phyloP scores from a whole-genome alignment of 1,284 basidiomycete genomes.

The Meira nashicola region DNA sequence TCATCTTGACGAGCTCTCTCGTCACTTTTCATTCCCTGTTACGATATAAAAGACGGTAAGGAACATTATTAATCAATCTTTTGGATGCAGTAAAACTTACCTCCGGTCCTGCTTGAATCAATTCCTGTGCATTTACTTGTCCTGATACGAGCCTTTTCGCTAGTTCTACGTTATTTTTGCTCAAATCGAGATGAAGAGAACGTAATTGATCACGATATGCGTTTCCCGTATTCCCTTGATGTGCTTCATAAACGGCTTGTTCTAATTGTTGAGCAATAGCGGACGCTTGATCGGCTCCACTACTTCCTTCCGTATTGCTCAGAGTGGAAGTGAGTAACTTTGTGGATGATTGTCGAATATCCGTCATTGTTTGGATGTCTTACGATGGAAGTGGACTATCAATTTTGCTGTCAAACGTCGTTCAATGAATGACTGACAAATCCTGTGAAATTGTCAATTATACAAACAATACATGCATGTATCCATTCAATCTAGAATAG shows the following conservation, averaged over 20 bases:
- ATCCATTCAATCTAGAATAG: background rate
- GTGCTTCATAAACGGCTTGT: conserved; percentile 1
- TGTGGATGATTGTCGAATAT: background rate
- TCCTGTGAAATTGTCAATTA: no score
- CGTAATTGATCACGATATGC: conserved; percentile 1
- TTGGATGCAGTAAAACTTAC: background rate
- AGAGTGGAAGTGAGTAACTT: background rate
- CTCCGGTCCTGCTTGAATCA: background rate
- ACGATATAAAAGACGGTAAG: background rate
- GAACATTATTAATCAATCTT: background rate
- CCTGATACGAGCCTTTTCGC: background rate
- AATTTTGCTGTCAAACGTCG: no score
- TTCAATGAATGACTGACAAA: no score
- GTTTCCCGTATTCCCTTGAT: conserved; percentile 8
- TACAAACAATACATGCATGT: no score
- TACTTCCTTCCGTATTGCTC: background rate
- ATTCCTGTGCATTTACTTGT: background rate
- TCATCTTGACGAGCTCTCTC: conserved; percentile 1
- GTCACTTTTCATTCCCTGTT: background rate
- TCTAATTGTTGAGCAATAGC: background rate
- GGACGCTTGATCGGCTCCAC: background rate
- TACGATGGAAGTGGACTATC: no score
- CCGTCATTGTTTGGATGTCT: background rate
- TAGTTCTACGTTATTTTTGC: background rate
- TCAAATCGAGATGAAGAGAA: background rate